phyloP scores from a whole-genome alignment of 75 land plant genomes.

The Azolla pinnata region DNA sequence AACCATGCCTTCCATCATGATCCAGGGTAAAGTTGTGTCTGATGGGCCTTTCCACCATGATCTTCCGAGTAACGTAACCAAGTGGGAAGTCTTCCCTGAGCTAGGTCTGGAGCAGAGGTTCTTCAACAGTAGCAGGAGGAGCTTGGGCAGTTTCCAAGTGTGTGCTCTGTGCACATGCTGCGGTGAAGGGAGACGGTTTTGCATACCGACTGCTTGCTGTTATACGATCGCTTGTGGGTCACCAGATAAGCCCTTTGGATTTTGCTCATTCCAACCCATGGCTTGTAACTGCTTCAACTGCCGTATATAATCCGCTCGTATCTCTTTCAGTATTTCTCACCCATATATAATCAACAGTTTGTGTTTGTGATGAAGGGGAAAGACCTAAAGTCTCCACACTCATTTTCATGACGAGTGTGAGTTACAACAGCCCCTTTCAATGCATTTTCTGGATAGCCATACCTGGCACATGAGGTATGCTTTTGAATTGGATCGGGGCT shows the following conservation, averaged over 20 bases:
- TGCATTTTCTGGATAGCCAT: no score
- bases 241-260: slow-evolving; percentile 77
- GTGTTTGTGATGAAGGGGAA: no score
- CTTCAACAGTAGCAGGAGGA: slow-evolving; percentile 47
- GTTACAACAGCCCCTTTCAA: no score
- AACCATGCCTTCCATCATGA: not conserved
- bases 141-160: slow-evolving; percentile 56
- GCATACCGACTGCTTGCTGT: slow-evolving; percentile 81
- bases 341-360: no score
- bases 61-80: not conserved
- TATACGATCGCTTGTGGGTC: slow-evolving; percentile 78
- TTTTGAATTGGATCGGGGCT: no score
- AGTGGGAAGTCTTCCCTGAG: slow-evolving; percentile 1
- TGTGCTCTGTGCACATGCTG: slow-evolving; percentile 86
- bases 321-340: no score
- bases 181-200: slow-evolving; percentile 43
- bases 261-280: slow-evolving; percentile 76
- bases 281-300: slow-evolving; percentile 83
- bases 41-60: no score
- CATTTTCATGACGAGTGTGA: no score
- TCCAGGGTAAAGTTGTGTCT: not conserved
- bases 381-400: no score
- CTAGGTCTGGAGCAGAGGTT: not conserved
- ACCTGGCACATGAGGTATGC: no score
- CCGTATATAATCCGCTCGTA: no score